Base-by-base conservation (phyloP, 176 grass and related monocot genomes). In the Paspalum notatum region DNA sequence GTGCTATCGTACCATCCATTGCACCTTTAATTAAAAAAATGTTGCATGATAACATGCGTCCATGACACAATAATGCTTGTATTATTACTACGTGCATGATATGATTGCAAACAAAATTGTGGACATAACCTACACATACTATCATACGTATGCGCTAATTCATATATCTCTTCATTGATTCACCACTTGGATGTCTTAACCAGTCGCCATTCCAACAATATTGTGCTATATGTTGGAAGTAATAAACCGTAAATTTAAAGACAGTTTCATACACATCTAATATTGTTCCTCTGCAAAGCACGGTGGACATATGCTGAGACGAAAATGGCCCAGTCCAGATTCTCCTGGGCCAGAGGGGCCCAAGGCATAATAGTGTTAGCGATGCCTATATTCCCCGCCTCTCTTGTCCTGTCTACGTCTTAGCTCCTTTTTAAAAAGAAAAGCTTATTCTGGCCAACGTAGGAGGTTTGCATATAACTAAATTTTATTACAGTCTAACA, bases 41-140 rank as follows among this genome's bases (percentile, higher is more conserved):
- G 20, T 17, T 18, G 20, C 48, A 18, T 68, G 24, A 25, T 79
- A 68, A 66, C 82, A 24, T 80, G 48, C 62, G 12, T 66, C 40
- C 76, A 56, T 56, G 68, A 18, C 49, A 56, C 60, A 21, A 20
- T 47, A n/a, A 7, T 22, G 17, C 32, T 46, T 18, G 43, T 41
- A 69, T 48, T 69, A 52, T 50, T 50, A 10, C n/a, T 72, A 22
- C 1, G 45, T 63, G 43, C n/a, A n/a, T 44, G 17, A 26, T 62
- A 41, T 63, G 14, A 51, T 9, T 52, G 49, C 58, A 60, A 78
- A 72, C 22, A 42, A 76, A 69, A 2, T 40, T n/a, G 46, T 78
- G 71, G 74, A 78, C 83, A 43, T 52, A 24, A 60, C 26, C 18
- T 8, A 21, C 11, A 54, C 4, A 72, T 25, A 26, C 32, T 12